Conservation (phyloP, 2,329 filamentous ascomycete species). For the Calonectria multiphialidica region DNA sequence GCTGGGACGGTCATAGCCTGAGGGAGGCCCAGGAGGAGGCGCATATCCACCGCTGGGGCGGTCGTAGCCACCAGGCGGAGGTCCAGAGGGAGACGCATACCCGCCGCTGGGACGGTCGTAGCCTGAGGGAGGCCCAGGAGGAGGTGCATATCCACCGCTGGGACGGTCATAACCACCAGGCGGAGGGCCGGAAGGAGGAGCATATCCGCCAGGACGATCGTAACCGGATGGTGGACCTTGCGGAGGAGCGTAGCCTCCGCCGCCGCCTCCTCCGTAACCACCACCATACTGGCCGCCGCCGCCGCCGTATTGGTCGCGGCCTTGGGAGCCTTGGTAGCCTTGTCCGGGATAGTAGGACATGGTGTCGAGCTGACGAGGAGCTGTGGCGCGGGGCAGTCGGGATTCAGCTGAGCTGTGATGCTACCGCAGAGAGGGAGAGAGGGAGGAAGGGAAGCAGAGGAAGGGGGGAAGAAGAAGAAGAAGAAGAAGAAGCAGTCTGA, state of each 20-base stretch:
- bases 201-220: constrained; percentile 35
- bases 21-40: background rate
- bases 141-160: background rate
- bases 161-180: constrained; percentile 34
- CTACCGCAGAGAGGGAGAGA: background rate
- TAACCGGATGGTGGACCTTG: constrained; percentile 44
- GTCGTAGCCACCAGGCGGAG: constrained; percentile 43
- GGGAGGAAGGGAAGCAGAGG: background rate
- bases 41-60: constrained; percentile 7
- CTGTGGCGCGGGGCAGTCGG: background rate
- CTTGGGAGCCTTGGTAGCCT: constrained; percentile 52
- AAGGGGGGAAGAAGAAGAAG: background rate
- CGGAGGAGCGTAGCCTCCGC: constrained; percentile 45
- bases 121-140: background rate
- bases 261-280: constrained; percentile 34
- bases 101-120: constrained; percentile 32
- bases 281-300: constrained; percentile 9
- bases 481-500: background rate
- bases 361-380: constrained; percentile 7
- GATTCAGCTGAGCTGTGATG: background rate
- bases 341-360: constrained; percentile 58
- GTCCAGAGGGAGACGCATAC: constrained; percentile 41
- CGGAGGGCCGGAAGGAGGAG: constrained; percentile 44
- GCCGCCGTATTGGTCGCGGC: constrained; percentile 45
- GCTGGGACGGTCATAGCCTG: background rate